Percentiles rank a stretch among this genome's conserved stretches.
Evolutionary conservation across 306 rosid genomes (phyloP).

Genomic region (Spatholobus suberectus): DNA sequence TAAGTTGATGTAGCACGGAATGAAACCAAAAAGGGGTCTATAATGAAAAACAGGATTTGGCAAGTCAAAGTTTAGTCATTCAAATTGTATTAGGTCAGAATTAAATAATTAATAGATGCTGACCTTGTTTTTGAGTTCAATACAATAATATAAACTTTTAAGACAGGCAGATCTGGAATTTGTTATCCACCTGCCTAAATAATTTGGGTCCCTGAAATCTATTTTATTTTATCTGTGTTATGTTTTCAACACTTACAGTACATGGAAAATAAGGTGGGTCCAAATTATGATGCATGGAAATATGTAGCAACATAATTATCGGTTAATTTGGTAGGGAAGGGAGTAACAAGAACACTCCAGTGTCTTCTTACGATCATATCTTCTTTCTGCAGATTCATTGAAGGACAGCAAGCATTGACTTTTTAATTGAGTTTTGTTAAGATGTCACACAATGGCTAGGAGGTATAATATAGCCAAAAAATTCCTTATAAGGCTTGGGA

Average conservation of each 20-base stretch:
- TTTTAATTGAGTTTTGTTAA: no score
- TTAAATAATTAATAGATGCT: not conserved
- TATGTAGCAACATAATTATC: not conserved
- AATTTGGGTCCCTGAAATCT: not conserved
- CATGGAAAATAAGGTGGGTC: not conserved
- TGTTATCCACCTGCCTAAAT: not conserved
- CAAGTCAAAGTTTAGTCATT: not conserved
- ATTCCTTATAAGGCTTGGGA: not conserved
- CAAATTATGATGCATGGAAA: slow-evolving; percentile 11
- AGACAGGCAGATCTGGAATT: not conserved
- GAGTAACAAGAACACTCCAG: not conserved
- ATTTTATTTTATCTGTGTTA: not conserved
- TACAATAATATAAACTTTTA: not conserved
- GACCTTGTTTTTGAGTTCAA: slow-evolving; percentile 19
- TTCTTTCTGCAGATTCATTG: no score
- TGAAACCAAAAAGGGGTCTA: not conserved
- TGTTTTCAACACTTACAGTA: not conserved
- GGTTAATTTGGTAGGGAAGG: not conserved
- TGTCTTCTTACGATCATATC: no score
- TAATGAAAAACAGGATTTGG: not conserved
- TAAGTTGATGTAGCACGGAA: not conserved
- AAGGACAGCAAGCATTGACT: no score
- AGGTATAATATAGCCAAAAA: no score
- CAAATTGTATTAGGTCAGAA: not conserved
- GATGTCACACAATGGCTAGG: no score